Evolutionary conservation across 2,329 filamentous ascomycete species (phyloP).

Genomic region (Neurospora crassa): DNA sequence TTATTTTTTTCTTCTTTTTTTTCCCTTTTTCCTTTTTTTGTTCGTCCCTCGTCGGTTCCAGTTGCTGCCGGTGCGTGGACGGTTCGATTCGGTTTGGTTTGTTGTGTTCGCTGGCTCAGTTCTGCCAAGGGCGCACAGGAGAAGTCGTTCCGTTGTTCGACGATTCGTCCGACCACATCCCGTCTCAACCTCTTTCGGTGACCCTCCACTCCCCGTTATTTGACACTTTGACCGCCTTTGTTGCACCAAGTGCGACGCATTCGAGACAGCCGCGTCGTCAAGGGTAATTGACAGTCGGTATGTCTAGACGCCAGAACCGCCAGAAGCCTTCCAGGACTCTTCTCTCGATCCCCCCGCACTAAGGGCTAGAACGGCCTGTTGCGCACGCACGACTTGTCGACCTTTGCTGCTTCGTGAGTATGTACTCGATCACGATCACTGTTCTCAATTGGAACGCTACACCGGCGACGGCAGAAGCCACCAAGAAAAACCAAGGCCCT

Average conservation of each 20-base stretch:
- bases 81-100: not conserved
- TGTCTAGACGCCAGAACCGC: not conserved
- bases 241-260: not conserved
- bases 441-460: not conserved
- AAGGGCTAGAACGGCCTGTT: not conserved
- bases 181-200: not conserved
- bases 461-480: not conserved
- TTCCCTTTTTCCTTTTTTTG: not conserved
- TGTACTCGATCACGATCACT: not conserved
- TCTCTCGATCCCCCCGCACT: not conserved
- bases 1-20: not conserved
- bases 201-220: not conserved
- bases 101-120: not conserved
- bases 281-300: not conserved
- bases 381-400: not conserved
- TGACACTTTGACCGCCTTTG: not conserved
- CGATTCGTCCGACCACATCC: not conserved
- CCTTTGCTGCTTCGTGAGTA: not conserved
- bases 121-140: not conserved
- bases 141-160: not conserved
- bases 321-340: not conserved
- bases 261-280: not conserved
- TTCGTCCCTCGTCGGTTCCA: not conserved
- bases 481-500: not conserved
- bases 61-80: not conserved